Evolutionary conservation across 176 grass and related monocot species (phyloP), one percentile per base, ranked within the genome.

Genomic region (Saccharum officinarum): DNA sequence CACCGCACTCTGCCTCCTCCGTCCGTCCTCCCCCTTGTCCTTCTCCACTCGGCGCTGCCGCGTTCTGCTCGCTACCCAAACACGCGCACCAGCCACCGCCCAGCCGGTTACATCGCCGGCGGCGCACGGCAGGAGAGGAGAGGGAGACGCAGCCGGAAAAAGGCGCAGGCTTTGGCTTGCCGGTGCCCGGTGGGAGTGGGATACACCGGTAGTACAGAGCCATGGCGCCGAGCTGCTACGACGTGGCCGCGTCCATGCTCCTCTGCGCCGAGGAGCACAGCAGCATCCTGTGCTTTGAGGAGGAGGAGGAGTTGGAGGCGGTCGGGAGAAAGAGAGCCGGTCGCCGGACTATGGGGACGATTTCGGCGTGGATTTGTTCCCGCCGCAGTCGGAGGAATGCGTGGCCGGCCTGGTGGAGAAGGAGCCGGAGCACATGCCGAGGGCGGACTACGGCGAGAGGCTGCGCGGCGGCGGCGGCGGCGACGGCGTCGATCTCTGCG

Each of bases 191-290:
- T 1, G 12, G n/a, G 76, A 50, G 34, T 38, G 67, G 3, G 4
- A 8, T 16, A 36, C 28, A 2, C 34, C 7, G 30, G 34, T 18
- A 34, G 34, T 18, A 34, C 25, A 42, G 22, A 65, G 81, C 44
- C 80, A 97, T 97, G 95, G 89, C 90, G 57, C 87, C 88, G 33
- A 91, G 84, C 86, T 88, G 86, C 86, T 91, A 84, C 61, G 92
- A 95, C 62, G 90, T 49, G 74, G 81, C 91, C 17, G 79, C 92
- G 54, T 97, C 92, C 20, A 82, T 88, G 86, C 95, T 97, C 47
- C 83, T 97, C 49, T 97, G 95, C 88, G 87, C 90, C 63, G 95
- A 97, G 91, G 92, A 97, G 75, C 92, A 85, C 81, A 85, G 79
- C 78, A 91, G 91, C 87, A 86, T 97, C 76, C 74, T 97, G 82